Percentiles rank a stretch among this genome's conserved stretches.
phyloP scores from a whole-genome alignment of 2,329 filamentous ascomycete species.

The Neospermospora avenae region DNA sequence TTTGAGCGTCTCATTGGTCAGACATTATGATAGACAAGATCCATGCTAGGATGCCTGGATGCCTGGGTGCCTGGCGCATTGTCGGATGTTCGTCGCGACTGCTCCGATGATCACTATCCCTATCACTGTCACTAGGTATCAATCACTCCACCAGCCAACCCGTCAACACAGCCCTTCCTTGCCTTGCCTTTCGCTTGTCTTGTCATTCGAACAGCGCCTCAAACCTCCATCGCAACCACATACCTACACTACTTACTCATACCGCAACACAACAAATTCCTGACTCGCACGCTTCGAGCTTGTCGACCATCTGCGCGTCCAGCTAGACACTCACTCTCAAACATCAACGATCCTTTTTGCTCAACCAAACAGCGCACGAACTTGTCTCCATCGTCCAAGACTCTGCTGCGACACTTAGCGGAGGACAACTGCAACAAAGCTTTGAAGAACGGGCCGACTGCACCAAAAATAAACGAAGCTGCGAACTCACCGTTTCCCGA shows the following conservation, averaged over 20 bases:
- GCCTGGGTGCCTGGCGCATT: background rate
- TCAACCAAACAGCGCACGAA: background rate
- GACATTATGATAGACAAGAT: no score
- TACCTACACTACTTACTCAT: background rate
- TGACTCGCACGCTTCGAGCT: background rate
- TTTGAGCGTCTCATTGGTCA: background rate
- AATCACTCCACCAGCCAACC: background rate
- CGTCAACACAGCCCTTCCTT: background rate
- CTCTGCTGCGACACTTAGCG: constrained; percentile 2
- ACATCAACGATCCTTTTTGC: background rate
- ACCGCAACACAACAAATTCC: background rate
- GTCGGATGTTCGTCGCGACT: background rate
- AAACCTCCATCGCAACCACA: background rate
- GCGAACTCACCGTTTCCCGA: background rate
- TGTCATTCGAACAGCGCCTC: background rate
- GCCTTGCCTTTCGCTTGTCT: background rate
- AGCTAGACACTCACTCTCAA: background rate
- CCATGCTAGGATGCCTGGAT: no score
- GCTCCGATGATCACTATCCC: background rate
- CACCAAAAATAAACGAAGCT: background rate
- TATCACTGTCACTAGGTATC: no score
- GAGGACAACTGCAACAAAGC: constrained; percentile 8
- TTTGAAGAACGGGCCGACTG: constrained; percentile 3
- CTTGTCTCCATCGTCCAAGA: constrained; percentile 6
- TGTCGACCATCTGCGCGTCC: background rate